Percentiles rank a stretch among this genome's conserved stretches.
Evolutionary conservation across 2,329 filamentous ascomycete species (phyloP).

Genomic region (Epichloe gansuensis): DNA sequence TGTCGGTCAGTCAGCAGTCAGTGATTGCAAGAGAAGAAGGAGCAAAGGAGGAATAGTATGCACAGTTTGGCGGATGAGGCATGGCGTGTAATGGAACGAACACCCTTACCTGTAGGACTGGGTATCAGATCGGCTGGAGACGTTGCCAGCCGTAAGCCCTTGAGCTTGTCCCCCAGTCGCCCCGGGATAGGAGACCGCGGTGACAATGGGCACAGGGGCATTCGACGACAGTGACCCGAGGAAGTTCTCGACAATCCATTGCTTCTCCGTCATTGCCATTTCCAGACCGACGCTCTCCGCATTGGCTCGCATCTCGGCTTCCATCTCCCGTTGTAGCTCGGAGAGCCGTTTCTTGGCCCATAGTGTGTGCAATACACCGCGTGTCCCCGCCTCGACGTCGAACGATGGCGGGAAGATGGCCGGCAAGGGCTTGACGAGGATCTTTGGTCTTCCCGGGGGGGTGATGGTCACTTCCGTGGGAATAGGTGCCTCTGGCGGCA

Average conservation of each 20-base stretch:
- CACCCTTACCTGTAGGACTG: slow-evolving; percentile 35
- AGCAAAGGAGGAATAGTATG: background rate
- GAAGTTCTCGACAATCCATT: slow-evolving; percentile 78
- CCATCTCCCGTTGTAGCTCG: slow-evolving; percentile 65
- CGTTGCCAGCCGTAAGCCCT: slow-evolving; percentile 65
- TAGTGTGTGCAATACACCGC: slow-evolving; percentile 76
- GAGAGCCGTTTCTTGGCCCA: slow-evolving; percentile 78
- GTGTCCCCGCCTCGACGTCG: slow-evolving; percentile 56
- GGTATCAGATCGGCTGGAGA: slow-evolving; percentile 50
- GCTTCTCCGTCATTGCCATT: slow-evolving; percentile 71
- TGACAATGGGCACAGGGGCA: slow-evolving; percentile 27
- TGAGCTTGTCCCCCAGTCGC: slow-evolving; percentile 65
- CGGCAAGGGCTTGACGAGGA: slow-evolving; percentile 64
- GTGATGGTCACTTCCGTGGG: slow-evolving; percentile 59
- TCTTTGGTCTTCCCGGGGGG: slow-evolving; percentile 26
- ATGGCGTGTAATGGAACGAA: background rate
- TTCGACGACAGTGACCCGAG: slow-evolving; percentile 17
- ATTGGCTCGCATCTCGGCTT: slow-evolving; percentile 57
- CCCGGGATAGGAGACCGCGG: slow-evolving; percentile 55
- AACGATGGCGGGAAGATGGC: slow-evolving; percentile 75
- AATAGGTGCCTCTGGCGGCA: slow-evolving; percentile 58
- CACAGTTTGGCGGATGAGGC: no score
- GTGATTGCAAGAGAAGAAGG: background rate
- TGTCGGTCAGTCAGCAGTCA: background rate
- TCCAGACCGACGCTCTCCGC: slow-evolving; percentile 70